Percentiles rank a stretch among this genome's conserved stretches.
Evolutionary conservation across 352 stramenopile species (phyloP).

Genomic region (Ophiocytium majus): DNA sequence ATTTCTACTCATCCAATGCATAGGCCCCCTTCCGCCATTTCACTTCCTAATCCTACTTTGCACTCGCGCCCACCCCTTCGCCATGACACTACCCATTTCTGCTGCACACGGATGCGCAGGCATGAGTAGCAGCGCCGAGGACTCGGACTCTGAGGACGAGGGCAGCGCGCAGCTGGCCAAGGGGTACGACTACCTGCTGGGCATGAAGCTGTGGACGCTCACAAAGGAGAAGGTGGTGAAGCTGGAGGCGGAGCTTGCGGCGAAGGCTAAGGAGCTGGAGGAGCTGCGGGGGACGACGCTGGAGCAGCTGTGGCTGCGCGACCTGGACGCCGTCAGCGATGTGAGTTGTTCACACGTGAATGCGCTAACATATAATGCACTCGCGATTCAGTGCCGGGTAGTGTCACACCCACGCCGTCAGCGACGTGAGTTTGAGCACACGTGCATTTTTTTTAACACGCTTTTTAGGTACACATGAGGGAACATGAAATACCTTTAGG

Average conservation of each 20-base stretch:
- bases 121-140: too few species aligned
- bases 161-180: conserved; percentile 63
- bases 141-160: not conserved
- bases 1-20: too few species aligned
- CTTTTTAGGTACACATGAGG: not conserved
- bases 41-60: too few species aligned
- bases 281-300: conserved; percentile 62
- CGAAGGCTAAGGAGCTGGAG: conserved; percentile 79
- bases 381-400: conserved; percentile 55
- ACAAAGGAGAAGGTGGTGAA: conserved; percentile 89
- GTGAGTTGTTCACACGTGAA: conserved; percentile 62
- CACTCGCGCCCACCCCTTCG: too few species aligned
- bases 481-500: conserved; percentile 20
- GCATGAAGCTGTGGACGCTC: conserved; percentile 95
- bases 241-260: conserved; percentile 80
- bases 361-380: conserved; percentile 58
- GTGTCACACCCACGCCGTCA: conserved; percentile 34
- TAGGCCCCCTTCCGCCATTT: too few species aligned
- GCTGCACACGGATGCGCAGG: too few species aligned
- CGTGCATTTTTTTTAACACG: not conserved
- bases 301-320: conserved; percentile 60
- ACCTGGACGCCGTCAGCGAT: conserved; percentile 72
- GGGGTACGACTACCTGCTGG: conserved; percentile 96
- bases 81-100: too few species aligned
- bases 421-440: not conserved